Evolutionary conservation across 176 grass and related monocot genomes (phyloP), one percentile per base, ranked within the genome.

Genomic region (Aegilops sharonensis): DNA sequence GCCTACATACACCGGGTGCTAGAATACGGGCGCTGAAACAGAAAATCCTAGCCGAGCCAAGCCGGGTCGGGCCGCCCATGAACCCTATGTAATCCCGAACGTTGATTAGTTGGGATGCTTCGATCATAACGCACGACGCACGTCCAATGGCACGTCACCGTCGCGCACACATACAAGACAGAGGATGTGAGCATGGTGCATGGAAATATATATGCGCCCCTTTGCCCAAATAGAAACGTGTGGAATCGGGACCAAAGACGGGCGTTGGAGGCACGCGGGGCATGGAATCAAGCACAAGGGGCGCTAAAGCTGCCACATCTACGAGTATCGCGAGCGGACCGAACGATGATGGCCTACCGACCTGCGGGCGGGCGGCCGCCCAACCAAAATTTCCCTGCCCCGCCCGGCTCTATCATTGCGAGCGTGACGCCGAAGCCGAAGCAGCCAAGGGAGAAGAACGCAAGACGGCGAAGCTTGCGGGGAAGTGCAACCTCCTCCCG

Each of bases 241-340:
- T 81, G 77, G 77, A 81, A 85, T 79, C 23, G 87, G 81, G 48
- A 42, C 24, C 25, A 54, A 54, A 30, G 5, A 69, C 64, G 35
- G 23, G 52, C 72, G 52, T 32, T 6, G 35, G 36, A 7, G 14
- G 87, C 29, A 30, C 31, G 48, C 9, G 27, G 37, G 25, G 3
- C 13, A 37, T 4, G 37, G 34, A 27, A 36, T 77, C 47, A 47
- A 56, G 74, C 74, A 77, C 47, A 10, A 77, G 74, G 29, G 78
- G 61, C 3, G 23, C 9, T 24, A 34, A 15, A 68, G 83, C 88
- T 27, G 88, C 82, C 88, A 85, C 82, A 72, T 85, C 88, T 3
- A 59, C 54, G 18, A 59, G 50, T 7, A 54, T 54, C 54, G 8
- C 43, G 6, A 59, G 63, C 57, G 24, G 56, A 59, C 72, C 57